A percentile compares a stretch with the other conserved stretches of the same genome.
Conservation (phyloP, 106 monocot genomes). For the Posidonia australis region DNA sequence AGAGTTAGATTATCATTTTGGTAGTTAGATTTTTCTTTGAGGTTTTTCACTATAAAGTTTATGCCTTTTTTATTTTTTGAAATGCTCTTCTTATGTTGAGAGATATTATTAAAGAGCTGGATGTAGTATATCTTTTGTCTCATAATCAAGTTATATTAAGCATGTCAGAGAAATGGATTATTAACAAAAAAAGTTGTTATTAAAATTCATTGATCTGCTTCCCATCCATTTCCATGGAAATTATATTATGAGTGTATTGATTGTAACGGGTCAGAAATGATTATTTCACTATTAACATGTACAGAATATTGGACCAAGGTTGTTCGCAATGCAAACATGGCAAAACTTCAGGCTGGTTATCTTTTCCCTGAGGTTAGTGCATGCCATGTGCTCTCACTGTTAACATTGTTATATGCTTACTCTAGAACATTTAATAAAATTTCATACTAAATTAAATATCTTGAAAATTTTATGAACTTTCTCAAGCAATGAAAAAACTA, state of each 20-base stretch:
- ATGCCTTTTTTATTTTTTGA: too few relatives aligned
- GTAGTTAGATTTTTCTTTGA: too few relatives aligned
- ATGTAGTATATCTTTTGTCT: too few relatives aligned
- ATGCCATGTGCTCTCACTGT: neutral
- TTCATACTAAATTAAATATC: neutral
- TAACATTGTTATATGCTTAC: neutral
- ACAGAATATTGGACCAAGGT: slow-evolving; percentile 76
- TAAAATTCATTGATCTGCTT: neutral
- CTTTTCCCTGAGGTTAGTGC: slow-evolving; percentile 77
- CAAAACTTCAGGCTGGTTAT: slow-evolving; percentile 88
- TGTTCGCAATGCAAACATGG: slow-evolving; percentile 72
- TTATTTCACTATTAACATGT: neutral
- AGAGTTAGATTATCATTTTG: too few relatives aligned
- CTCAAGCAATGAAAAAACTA: too few relatives aligned
- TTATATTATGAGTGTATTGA: neutral
- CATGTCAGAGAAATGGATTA: too few relatives aligned
- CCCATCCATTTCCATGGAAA: neutral
- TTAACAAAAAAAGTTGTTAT: too few relatives aligned
- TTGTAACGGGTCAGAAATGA: neutral
- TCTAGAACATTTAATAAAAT: neutral
- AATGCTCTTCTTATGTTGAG: too few relatives aligned
- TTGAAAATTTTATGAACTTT: neutral
- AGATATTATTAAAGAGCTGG: too few relatives aligned
- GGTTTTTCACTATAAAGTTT: too few relatives aligned
- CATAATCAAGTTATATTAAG: too few relatives aligned